Conservation (phyloP, 164 flowering plant species). For the Piper longum region DNA sequence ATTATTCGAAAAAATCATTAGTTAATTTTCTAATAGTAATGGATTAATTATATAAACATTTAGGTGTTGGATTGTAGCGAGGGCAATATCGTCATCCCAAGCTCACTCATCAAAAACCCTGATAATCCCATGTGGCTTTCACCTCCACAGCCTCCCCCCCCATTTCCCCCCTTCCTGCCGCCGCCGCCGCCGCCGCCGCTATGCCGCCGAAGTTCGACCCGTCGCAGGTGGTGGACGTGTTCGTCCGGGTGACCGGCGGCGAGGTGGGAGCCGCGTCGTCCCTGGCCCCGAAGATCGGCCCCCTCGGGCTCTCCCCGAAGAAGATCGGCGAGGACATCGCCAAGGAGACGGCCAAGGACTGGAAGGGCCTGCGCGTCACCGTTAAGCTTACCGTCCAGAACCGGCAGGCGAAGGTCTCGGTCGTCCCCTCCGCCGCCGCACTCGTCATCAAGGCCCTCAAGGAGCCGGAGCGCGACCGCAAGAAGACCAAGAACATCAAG, state of each 20-base stretch:
- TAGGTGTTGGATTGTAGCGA: background rate
- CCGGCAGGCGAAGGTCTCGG: constrained; percentile 67
- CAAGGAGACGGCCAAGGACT: constrained; percentile 68
- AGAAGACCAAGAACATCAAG: constrained; percentile 65
- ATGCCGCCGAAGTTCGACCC: constrained; percentile 80
- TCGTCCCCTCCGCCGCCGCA: constrained; percentile 63
- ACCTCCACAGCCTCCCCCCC: background rate
- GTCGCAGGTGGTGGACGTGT: constrained; percentile 55
- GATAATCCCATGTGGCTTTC: background rate
- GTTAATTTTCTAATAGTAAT: background rate
- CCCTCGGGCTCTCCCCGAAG: constrained; percentile 66
- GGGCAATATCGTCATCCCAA: background rate
- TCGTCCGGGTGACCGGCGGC: constrained; percentile 67
- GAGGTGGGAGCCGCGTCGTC: constrained; percentile 75
- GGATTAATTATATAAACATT: too few relatives aligned
- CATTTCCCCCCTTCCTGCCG: background rate
- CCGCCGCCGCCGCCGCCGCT: background rate
- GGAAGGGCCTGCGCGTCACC: constrained; percentile 76
- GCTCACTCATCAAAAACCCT: background rate
- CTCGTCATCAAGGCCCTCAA: constrained; percentile 61
- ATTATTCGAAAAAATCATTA: background rate
- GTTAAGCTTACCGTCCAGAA: constrained; percentile 75
- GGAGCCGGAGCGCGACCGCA: constrained; percentile 68
- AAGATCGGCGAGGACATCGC: constrained; percentile 75
- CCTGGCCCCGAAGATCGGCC: constrained; percentile 70